phyloP scores from a whole-genome alignment of 306 rosid species.

The Sophora flavescens region DNA sequence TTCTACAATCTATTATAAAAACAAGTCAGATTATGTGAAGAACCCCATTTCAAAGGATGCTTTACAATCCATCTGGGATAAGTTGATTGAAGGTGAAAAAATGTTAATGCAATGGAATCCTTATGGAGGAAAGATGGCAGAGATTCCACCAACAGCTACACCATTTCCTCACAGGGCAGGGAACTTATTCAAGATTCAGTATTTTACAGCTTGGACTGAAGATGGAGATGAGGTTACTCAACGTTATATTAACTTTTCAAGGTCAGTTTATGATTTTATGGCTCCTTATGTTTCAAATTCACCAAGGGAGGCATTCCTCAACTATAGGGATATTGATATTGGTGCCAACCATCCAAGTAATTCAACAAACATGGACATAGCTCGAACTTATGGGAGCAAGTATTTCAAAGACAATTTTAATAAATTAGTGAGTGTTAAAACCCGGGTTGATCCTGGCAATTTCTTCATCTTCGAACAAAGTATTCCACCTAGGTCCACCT shows the following conservation, averaged over 20 bases:
- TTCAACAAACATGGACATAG: neutral
- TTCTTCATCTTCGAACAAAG: slow-evolving; percentile 7
- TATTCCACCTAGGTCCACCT: neutral
- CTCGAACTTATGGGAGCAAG: neutral
- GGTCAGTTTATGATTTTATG: neutral
- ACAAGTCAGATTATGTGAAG: slow-evolving; percentile 7
- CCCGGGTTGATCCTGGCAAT: neutral
- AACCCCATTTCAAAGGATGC: slow-evolving; percentile 9
- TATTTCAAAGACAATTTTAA: neutral
- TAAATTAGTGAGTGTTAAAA: neutral
- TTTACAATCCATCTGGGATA: slow-evolving; percentile 19
- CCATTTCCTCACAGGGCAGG: slow-evolving; percentile 41
- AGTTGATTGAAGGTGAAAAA: neutral
- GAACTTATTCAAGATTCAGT: neutral
- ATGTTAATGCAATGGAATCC: slow-evolving; percentile 12
- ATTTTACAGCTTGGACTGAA: neutral
- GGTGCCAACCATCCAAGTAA: slow-evolving; percentile 18
- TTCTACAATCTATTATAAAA: neutral
- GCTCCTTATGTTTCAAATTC: neutral
- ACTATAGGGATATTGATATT: slow-evolving; percentile 15
- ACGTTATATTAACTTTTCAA: neutral
- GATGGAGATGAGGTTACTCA: neutral
- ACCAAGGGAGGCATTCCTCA: slow-evolving; percentile 26
- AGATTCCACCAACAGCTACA: slow-evolving; percentile 21
- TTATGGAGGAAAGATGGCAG: slow-evolving; percentile 19